Evolutionary conservation across 2,329 filamentous ascomycete genomes (phyloP).

Genomic region (Cadophora sp.): DNA sequence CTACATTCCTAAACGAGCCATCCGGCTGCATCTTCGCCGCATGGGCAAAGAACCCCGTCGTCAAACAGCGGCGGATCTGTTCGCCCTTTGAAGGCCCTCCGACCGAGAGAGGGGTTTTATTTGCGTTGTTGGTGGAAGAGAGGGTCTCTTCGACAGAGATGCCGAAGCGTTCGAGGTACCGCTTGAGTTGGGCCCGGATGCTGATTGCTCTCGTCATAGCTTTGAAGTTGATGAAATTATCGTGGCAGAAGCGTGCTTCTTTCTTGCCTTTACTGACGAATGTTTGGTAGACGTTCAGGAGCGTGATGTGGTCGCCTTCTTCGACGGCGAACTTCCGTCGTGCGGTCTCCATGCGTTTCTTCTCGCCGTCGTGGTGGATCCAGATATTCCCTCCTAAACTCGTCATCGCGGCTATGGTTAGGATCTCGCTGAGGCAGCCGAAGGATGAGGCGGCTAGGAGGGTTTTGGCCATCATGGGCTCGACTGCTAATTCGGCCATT

Average conservation of each 20-base stretch:
- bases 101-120: conserved; percentile 45
- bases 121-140: conserved; percentile 46
- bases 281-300: conserved; percentile 91
- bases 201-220: conserved; percentile 82
- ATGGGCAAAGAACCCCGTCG: conserved; percentile 90
- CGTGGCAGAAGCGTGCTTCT: conserved; percentile 84
- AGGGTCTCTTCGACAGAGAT: conserved; percentile 71
- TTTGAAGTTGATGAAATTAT: conserved; percentile 88
- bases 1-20: conserved; percentile 87
- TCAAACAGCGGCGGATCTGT: conserved; percentile 82
- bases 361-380: conserved; percentile 80
- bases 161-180: conserved; percentile 86
- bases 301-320: conserved; percentile 91
- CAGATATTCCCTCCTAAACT: conserved; percentile 84
- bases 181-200: conserved; percentile 83
- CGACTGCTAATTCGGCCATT: conserved; percentile 92
- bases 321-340: conserved; percentile 86
- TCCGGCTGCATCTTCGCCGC: conserved; percentile 93
- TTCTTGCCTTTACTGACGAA: conserved; percentile 86
- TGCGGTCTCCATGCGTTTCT: conserved; percentile 75
- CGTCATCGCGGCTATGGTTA: conserved; percentile 94
- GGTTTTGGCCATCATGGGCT: conserved; percentile 95
- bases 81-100: conserved; percentile 64
- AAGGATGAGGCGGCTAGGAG: conserved; percentile 79
- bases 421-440: conserved; percentile 81